Evolutionary conservation across 73 alveolate genomes (phyloP).

Genomic region (Tetrahymena borealis): DNA sequence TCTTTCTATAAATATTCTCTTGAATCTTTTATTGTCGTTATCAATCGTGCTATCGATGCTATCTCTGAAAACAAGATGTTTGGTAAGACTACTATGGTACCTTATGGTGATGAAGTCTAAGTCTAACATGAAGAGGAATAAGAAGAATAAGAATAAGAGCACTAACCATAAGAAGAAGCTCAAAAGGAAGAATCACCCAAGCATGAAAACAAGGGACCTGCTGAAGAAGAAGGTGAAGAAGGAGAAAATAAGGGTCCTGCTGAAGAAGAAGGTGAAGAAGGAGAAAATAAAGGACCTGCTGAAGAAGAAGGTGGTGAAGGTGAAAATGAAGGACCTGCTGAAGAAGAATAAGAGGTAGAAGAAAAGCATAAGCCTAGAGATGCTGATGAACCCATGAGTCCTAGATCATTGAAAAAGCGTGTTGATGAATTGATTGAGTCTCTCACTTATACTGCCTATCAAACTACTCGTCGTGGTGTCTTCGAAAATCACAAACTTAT

Average conservation of each 20-base stretch:
- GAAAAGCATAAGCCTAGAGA: conserved; percentile 75
- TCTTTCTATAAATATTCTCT: conserved; percentile 86
- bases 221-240: conserved; percentile 24
- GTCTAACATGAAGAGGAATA: conserved; percentile 28
- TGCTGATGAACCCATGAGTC: conserved; percentile 84
- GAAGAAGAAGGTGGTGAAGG: conserved; percentile 21
- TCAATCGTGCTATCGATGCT: conserved; percentile 64
- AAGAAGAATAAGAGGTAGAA: conserved; percentile 73
- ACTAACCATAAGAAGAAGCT: conserved; percentile 1
- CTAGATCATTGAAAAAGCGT: conserved; percentile 59
- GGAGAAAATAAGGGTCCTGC: conserved; percentile 41
- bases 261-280: conserved; percentile 48
- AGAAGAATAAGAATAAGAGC: conserved; percentile 19
- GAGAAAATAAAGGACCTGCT: conserved; percentile 33
- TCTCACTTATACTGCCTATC: conserved; percentile 17
- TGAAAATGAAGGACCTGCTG: conserved; percentile 36
- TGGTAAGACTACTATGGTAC: conserved; percentile 17
- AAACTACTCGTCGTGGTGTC: conserved; percentile 98
- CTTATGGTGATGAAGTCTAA: conserved; percentile 49
- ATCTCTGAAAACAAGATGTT: conserved; percentile 68
- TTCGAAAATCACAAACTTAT: conserved; percentile 97
- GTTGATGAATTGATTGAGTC: conserved; percentile 63
- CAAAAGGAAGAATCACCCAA: conserved; percentile 45
- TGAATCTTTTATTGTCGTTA: conserved; percentile 46
- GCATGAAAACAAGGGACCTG: conserved; percentile 45